Base-by-base conservation (phyloP, 768 basidiomycete species). In the Kwoniella sp. region DNA sequence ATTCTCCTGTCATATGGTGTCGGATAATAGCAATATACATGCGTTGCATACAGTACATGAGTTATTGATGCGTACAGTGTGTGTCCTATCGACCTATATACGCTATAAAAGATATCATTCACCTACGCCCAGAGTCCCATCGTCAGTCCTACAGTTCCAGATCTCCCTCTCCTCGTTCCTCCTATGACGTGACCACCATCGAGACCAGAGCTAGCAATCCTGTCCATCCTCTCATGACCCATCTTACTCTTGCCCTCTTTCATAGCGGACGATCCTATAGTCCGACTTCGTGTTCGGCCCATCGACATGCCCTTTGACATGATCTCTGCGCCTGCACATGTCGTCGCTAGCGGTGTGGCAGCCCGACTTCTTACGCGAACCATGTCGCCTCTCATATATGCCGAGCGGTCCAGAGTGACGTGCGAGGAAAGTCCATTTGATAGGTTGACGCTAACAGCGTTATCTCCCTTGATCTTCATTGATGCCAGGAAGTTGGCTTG, bases 281-380 rank as follows among this genome's bases (percentile, higher is more conserved):
- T 44, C 17, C 40, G 40, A 44, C 40, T 44, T 19, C 40, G 40
- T 9, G 40, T 44, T 44, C 40, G 40, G 17, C 40, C 40, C 40
- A 44, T 44, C 17, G 40, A 44, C 40, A 44, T 44, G 40, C 40
- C 40, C 40, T 44, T 44, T 15, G 40, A 44, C 40, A 44, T 44
- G 17, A 44, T 44, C 40, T 44, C 40, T 19, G 10, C 8, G 40
- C 40, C 40, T 9, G 40, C 10, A 15, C 40, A 44, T 19, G 7
- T 19, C 4, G 40, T 9, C 4, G 17, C 17, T 10, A 15, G 17
- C 17, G 40, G 3, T 44, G 40, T 44, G 40, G 40, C n/a, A n/a
- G n/a, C 8, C 17, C 40, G 40, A 44, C 40, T 44, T 15, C 40
- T 44, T 6, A 19, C 17, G 17, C 40, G 40, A 19, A 44, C 17